Conservation (phyloP, 768 basidiomycete genomes). For the Sarcodon aspratus region DNA sequence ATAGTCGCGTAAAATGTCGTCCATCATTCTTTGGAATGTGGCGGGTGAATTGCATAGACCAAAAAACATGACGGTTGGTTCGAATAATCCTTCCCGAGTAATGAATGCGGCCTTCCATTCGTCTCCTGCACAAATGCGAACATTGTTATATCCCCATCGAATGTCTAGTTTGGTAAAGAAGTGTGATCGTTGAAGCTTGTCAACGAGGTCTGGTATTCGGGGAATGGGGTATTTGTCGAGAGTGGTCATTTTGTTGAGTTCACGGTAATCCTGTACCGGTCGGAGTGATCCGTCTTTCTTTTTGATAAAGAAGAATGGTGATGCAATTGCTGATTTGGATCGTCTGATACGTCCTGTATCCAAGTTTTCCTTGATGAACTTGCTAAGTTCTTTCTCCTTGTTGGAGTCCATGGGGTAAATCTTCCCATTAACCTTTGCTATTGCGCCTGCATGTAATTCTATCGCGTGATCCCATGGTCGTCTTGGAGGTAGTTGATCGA, state of each 20-base stretch:
- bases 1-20: slow-evolving; percentile 17
- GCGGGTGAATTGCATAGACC: slow-evolving; percentile 22
- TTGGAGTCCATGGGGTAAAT: slow-evolving; percentile 3
- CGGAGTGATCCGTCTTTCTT: slow-evolving; percentile 8
- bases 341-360: neutral
- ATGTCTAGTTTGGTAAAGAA: slow-evolving; percentile 13
- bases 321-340: slow-evolving; percentile 7
- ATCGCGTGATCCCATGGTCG: slow-evolving; percentile 23
- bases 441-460: slow-evolving; percentile 14
- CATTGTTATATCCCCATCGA: slow-evolving; percentile 17
- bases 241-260: slow-evolving; percentile 7
- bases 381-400: slow-evolving; percentile 4
- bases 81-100: slow-evolving; percentile 22
- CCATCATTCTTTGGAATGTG: slow-evolving; percentile 20
- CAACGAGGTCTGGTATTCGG: slow-evolving; percentile 7
- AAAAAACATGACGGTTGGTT: slow-evolving; percentile 28
- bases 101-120: slow-evolving; percentile 28
- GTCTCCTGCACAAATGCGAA: slow-evolving; percentile 25
- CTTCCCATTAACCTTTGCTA: slow-evolving; percentile 2
- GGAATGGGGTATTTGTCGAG: slow-evolving; percentile 10
- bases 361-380: slow-evolving; percentile 8
- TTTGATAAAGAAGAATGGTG: slow-evolving; percentile 13
- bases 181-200: slow-evolving; percentile 6
- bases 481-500: slow-evolving; percentile 19
- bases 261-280: slow-evolving; percentile 12